Percentiles rank a stretch among this genome's conserved stretches.
These are phyloP conservation scores for Cryptococcus sp. DNA, from an alignment of 1,284 basidiomycete species.

Conservation along the genomic window DNA sequence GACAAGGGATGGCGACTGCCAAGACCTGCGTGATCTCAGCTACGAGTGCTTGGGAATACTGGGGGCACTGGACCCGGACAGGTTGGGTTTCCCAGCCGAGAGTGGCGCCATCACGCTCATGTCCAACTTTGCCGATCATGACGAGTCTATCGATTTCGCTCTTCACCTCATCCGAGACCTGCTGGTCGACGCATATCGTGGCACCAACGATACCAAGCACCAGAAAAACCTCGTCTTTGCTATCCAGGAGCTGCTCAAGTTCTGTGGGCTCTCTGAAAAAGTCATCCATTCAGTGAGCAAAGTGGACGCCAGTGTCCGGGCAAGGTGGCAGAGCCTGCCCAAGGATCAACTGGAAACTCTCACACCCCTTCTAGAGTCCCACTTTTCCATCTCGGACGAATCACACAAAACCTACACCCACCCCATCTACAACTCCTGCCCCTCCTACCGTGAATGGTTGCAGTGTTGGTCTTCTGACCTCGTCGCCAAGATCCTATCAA, in stretches of 20 bases:
- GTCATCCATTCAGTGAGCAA: conserved; percentile 51
- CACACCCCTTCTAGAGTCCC: conserved; percentile 76
- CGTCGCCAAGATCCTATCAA: conserved; percentile 58
- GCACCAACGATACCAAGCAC: conserved; percentile 89
- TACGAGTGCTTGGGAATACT: conserved; percentile 92
- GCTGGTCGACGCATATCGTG: conserved; percentile 86
- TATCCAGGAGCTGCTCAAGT: conserved; percentile 86
- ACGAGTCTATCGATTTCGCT: conserved; percentile 76
- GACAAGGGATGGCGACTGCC: conserved; percentile 66
- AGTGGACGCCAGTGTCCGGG: conserved; percentile 63
- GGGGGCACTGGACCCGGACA: conserved; percentile 93
- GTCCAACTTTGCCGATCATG: conserved; percentile 76
- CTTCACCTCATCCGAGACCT: conserved; percentile 81
- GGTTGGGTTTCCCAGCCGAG: conserved; percentile 56
- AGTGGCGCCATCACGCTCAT: conserved; percentile 70
- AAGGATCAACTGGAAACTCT: conserved; percentile 84
- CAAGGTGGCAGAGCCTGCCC: conserved; percentile 70
- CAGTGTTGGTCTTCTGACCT: conserved; percentile 84
- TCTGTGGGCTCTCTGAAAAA: conserved; percentile 76
- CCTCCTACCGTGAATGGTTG: conserved; percentile 94
- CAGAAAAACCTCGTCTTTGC: conserved; percentile 86
- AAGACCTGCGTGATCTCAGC: conserved; percentile 64
- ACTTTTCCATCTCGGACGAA: conserved; percentile 53
- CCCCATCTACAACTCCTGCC: conserved; percentile 72
- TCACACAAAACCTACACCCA: conserved; percentile 51